phyloP scores from a whole-genome alignment of 2,329 filamentous ascomycete species.

The Colletotrichum sp. region DNA sequence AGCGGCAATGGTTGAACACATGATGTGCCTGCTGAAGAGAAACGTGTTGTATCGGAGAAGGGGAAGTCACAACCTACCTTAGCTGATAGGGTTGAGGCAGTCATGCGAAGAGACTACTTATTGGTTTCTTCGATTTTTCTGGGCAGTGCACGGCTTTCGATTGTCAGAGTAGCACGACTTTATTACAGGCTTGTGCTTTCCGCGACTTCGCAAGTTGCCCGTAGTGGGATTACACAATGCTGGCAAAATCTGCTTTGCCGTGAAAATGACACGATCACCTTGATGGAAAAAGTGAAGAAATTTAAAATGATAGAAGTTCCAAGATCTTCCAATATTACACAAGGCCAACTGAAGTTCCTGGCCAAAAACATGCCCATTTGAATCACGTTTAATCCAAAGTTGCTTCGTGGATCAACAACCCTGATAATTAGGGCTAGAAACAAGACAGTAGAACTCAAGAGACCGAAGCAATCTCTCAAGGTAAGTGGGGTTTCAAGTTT shows the following conservation, averaged over 20 bases:
- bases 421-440: background rate
- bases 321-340: background rate
- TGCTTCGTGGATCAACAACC: background rate
- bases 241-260: background rate
- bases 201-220: background rate
- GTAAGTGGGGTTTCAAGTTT: background rate
- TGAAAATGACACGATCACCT: background rate
- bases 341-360: background rate
- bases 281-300: background rate
- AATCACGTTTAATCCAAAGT: background rate
- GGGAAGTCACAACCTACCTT: rapidly evolving
- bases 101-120: background rate
- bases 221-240: background rate
- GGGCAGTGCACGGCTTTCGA: background rate
- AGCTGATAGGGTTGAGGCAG: background rate
- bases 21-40: background rate
- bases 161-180: background rate
- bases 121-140: background rate
- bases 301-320: rapidly evolving
- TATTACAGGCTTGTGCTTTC: background rate
- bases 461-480: background rate
- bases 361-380: background rate
- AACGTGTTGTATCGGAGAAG: background rate
- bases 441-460: background rate
- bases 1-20: background rate